phyloP scores from a whole-genome alignment of 148 eudicot species.

The Bassia scoparia region DNA sequence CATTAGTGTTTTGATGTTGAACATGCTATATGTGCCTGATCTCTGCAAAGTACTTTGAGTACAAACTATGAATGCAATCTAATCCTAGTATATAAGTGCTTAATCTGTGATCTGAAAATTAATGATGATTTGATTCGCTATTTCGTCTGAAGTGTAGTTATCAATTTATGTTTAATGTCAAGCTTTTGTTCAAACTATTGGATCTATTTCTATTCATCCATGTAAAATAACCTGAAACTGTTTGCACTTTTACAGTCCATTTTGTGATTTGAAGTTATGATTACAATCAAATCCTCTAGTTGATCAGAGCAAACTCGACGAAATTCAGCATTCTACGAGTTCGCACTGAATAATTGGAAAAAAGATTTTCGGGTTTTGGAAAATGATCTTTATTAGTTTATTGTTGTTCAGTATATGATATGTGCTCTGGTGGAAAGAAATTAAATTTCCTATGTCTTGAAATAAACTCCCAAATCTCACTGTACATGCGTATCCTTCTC shows the following conservation, averaged over 20 bases:
- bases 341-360: too few species aligned
- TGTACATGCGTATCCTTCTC: background rate
- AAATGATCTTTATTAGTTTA: too few species aligned
- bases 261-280: background rate
- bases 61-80: background rate
- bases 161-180: background rate
- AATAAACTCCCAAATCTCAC: too few species aligned
- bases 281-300: background rate
- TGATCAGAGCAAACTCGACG: too few species aligned
- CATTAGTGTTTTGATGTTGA: background rate
- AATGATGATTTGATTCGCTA: background rate
- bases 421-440: background rate
- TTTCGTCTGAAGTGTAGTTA: too few species aligned
- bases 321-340: too few species aligned
- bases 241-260: background rate
- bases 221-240: background rate
- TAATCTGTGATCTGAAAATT: background rate
- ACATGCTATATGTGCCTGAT: conserved; percentile 1
- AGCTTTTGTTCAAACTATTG: background rate
- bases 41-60: background rate
- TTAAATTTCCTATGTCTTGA: too few species aligned
- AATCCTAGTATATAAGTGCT: background rate
- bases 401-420: background rate
- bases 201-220: background rate
- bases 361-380: too few species aligned